A percentile compares a stretch with the other conserved stretches of the same genome.
phyloP scores from a whole-genome alignment of 352 stramenopile genomes.

The Phytophthora agathidicida region DNA sequence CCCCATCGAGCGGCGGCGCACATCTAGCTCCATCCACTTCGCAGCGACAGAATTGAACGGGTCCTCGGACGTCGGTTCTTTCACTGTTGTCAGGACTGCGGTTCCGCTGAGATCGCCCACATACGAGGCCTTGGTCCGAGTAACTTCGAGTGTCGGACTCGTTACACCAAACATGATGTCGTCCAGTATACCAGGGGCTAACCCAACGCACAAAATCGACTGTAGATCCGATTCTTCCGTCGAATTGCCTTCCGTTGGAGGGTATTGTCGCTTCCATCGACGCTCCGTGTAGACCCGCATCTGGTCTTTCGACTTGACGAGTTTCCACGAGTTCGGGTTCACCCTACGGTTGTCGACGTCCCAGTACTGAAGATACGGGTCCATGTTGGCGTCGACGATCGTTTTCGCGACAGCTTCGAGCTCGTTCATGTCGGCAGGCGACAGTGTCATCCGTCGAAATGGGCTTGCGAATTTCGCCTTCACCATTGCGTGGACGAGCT shows the following conservation, averaged over 20 bases:
- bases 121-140: constrained; percentile 40
- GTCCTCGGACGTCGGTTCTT: constrained; percentile 44
- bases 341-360: constrained; percentile 24
- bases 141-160: constrained; percentile 37
- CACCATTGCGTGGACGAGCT: not conserved
- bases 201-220: constrained; percentile 33
- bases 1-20: constrained; percentile 25
- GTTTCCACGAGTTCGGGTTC: constrained; percentile 32
- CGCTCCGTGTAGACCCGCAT: constrained; percentile 27
- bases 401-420: constrained; percentile 23
- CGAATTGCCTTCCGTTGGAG: not conserved
- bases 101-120: constrained; percentile 42
- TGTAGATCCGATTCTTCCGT: constrained; percentile 11
- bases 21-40: constrained; percentile 41
- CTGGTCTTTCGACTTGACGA: constrained; percentile 27
- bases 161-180: constrained; percentile 42
- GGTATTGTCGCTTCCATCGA: not conserved
- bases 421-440: constrained; percentile 16
- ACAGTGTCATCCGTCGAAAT: constrained; percentile 25
- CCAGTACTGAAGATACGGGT: constrained; percentile 38
- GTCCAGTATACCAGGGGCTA: constrained; percentile 25
- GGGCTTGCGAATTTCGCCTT: constrained; percentile 27
- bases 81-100: constrained; percentile 44
- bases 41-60: constrained; percentile 37
- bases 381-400: constrained; percentile 26